Evolutionary conservation across 2,329 filamentous ascomycete genomes (phyloP), one percentile per base, ranked within the genome.

Genomic region (Endoconidiophora laricicola): DNA sequence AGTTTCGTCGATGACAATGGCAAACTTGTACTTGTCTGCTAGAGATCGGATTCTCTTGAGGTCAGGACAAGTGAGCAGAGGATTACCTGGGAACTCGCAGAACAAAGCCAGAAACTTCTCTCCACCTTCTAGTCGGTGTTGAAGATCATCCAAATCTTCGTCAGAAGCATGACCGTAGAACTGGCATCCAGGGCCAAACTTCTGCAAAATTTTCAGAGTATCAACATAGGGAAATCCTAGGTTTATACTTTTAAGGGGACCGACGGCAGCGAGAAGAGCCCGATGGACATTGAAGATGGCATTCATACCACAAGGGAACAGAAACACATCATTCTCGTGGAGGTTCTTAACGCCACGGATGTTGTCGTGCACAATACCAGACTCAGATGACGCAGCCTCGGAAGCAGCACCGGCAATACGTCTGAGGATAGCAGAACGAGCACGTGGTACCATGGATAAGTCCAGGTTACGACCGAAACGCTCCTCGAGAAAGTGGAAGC

Each of bases 181-280:
- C 2, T 82, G 63, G 53, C 82, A 90, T 1, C 90, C 90, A 0
- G 87, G 83, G 0, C 90, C 91, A 63, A 93, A 96, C 63, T 96
- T 98, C 62, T 96, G 72, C 4, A 96, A 69, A 46, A 95, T 86
- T 63, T 98, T 98, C 49, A 96, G 73, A 0, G 91, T 95, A 64
- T 98, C 91, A 48, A 95, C 86, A 58, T 98, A 98, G 0, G 91
- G 87, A 58, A 98, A 98, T 14, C 91, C 91, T 60, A 86, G 95
- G 60, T 83, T 88, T 60, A 98, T 79, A 62, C 86, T 93, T 64
- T 85, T 83, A 53, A 76, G 61, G 6, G 71, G 67, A 2, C 79
- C 78, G 37, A 80, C 76, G 0, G 77, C 72, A 47, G 70, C 68
- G 55, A 90, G 68, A 46, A 95, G 68, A 41, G 76, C 77, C 45